Evolutionary conservation across 148 eudicot species (phyloP).

Genomic region (Amaranthus palmeri): DNA sequence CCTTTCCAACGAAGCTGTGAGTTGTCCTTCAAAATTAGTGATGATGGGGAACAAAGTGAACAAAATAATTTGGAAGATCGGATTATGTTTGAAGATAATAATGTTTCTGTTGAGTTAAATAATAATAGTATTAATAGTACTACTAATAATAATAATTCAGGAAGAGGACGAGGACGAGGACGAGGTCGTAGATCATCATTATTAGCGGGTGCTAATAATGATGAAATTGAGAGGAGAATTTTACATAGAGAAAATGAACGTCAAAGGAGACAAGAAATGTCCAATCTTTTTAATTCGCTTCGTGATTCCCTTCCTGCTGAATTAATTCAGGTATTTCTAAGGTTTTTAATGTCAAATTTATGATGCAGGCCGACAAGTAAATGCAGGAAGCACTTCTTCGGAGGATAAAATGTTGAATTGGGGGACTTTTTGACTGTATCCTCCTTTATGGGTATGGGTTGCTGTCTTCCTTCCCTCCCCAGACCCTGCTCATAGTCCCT

Average conservation of each 20-base stretch:
- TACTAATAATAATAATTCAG: background rate
- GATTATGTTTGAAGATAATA: conserved; percentile 1
- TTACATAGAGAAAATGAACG: conserved; percentile 42
- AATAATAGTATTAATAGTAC: background rate
- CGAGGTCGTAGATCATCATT: conserved; percentile 14
- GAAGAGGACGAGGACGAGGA: conserved; percentile 17
- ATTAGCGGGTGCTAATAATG: conserved; percentile 11
- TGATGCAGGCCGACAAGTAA: too few species aligned
- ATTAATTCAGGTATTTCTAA: conserved; percentile 27
- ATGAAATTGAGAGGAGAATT: conserved; percentile 21
- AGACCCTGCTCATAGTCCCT: too few species aligned
- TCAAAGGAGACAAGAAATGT: conserved; percentile 48
- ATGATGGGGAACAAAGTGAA: conserved; percentile 17
- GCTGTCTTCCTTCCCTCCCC: too few species aligned
- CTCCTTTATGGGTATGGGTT: too few species aligned
- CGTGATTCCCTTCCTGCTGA: conserved; percentile 36
- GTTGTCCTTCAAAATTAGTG: conserved; percentile 26
- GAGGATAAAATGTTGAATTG: too few species aligned
- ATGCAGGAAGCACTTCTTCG: too few species aligned
- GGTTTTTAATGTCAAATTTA: background rate
- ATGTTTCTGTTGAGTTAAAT: conserved; percentile 1
- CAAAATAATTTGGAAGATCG: conserved; percentile 16
- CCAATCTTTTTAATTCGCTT: conserved; percentile 34
- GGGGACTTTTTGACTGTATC: too few species aligned
- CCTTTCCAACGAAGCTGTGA: conserved; percentile 34